These are phyloP conservation scores for Ophiostoma sp. DNA, from an alignment of 2,329 filamentous ascomycete species.

Conservation along the genomic window DNA sequence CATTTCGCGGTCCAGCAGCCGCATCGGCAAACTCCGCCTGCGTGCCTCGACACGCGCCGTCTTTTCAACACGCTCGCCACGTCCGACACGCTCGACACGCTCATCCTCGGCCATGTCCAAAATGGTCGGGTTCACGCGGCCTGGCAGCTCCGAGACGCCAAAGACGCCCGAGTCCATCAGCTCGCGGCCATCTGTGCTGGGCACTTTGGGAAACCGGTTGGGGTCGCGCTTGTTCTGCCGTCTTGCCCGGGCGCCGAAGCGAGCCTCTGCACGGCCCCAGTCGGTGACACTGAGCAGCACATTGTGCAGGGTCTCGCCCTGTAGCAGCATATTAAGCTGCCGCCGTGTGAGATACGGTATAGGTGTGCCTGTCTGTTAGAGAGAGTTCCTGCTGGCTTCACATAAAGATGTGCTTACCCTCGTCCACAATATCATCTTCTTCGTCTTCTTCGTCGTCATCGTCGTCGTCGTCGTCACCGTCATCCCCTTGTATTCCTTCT, in stretches of 20 bases:
- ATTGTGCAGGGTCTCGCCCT: slow-evolving; percentile 28
- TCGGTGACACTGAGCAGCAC: slow-evolving; percentile 25
- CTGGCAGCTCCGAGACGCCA: slow-evolving; percentile 56
- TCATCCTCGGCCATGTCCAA: slow-evolving; percentile 19
- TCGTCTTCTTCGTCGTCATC: slow-evolving; percentile 27
- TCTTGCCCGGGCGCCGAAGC: slow-evolving; percentile 28
- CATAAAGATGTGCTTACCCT: slow-evolving; percentile 15
- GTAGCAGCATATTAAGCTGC: slow-evolving; percentile 30
- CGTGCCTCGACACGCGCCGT: slow-evolving; percentile 34
- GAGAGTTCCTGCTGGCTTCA: not conserved
- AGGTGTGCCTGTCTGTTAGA: not conserved
- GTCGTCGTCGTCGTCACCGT: slow-evolving; percentile 31
- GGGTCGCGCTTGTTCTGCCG: slow-evolving; percentile 47
- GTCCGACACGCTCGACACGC: slow-evolving; percentile 14
- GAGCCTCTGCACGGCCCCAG: slow-evolving; percentile 29
- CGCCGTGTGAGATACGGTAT: slow-evolving; percentile 23
- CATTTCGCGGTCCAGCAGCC: slow-evolving; percentile 76
- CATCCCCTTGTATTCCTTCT: slow-evolving; percentile 31
- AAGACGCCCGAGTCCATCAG: slow-evolving; percentile 81
- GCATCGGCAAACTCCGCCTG: slow-evolving; percentile 50
- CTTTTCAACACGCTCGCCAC: slow-evolving; percentile 15
- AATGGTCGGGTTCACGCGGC: slow-evolving; percentile 29
- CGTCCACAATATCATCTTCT: slow-evolving; percentile 27
- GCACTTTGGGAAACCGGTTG: slow-evolving; percentile 72
- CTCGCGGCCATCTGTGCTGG: slow-evolving; percentile 67